A percentile compares a stretch with the other conserved stretches of the same genome.
phyloP scores from a whole-genome alignment of 1,284 basidiomycete species.

The Cerrena zonata region DNA sequence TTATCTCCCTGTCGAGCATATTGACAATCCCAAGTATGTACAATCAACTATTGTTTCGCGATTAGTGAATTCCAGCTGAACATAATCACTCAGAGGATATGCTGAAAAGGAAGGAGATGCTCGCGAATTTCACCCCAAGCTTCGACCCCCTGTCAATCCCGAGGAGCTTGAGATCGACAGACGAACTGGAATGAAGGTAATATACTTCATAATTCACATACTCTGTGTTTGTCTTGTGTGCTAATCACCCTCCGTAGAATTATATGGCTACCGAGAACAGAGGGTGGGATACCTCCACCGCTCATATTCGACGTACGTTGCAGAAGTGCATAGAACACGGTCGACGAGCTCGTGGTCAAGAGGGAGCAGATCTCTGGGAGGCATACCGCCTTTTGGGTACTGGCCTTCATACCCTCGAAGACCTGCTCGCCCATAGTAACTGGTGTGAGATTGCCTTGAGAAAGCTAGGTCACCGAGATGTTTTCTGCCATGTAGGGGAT shows the following conservation, averaged over 20 bases:
- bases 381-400: constrained; percentile 67
- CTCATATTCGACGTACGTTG: constrained; percentile 66
- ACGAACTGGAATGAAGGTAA: constrained; percentile 79
- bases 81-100: constrained; percentile 47
- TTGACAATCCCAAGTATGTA: constrained; percentile 63
- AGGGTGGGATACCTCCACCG: constrained; percentile 77
- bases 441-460: constrained; percentile 72
- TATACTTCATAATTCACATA: constrained; percentile 15
- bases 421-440: constrained; percentile 77
- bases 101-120: constrained; percentile 72
- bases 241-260: constrained; percentile 28
- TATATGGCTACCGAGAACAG: constrained; percentile 60
- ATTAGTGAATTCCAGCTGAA: too few species aligned
- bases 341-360: constrained; percentile 48
- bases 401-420: constrained; percentile 69
- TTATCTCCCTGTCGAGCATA: constrained; percentile 78
- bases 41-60: not conserved
- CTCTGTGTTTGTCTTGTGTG: not conserved
- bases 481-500: constrained; percentile 84
- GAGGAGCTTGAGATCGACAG: constrained; percentile 77
- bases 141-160: constrained; percentile 69
- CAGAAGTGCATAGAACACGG: constrained; percentile 57
- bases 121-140: constrained; percentile 57
- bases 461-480: constrained; percentile 67
- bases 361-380: constrained; percentile 64